Percentiles rank a stretch among this genome's conserved stretches.
Evolutionary conservation across 169 alveolate genomes (phyloP).

Genomic region (Plasmodium inui): DNA sequence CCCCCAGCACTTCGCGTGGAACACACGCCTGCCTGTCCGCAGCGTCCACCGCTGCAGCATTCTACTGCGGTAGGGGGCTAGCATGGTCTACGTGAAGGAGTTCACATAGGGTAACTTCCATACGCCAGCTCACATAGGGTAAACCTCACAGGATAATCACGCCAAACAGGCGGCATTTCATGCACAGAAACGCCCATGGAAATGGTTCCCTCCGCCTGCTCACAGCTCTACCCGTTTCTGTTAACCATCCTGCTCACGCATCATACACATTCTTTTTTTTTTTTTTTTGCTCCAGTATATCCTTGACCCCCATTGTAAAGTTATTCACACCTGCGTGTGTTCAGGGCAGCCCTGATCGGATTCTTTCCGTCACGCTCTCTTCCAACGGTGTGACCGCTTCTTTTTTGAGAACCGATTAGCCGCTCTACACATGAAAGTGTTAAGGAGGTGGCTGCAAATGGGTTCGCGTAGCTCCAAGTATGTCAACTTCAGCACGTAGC

Average conservation of each 20-base stretch:
- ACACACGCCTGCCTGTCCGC: not conserved
- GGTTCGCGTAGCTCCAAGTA: not conserved
- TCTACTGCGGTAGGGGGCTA: conserved; percentile 1
- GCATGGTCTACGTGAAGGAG: not conserved
- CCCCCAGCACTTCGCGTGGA: not conserved
- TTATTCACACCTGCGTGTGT: not conserved
- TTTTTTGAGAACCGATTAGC: not conserved
- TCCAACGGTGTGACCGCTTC: not conserved
- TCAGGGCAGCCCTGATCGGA: not conserved
- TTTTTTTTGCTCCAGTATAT: not conserved
- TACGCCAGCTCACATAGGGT: not conserved
- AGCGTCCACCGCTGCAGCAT: not conserved
- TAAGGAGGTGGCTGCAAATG: not conserved
- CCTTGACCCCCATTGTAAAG: not conserved
- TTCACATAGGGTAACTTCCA: not conserved
- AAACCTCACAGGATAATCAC: not conserved
- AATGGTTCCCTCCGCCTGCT: not conserved
- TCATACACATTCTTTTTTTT: not conserved
- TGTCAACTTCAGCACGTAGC: not conserved
- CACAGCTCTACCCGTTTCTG: not conserved
- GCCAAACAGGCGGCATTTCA: not conserved
- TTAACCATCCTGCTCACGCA: not conserved
- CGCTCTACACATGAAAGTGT: not conserved
- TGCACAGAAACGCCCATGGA: not conserved
- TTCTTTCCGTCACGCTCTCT: not conserved